Evolutionary conservation across 306 rosid genomes (phyloP).

Genomic region (Cyclanthera cordifolia): DNA sequence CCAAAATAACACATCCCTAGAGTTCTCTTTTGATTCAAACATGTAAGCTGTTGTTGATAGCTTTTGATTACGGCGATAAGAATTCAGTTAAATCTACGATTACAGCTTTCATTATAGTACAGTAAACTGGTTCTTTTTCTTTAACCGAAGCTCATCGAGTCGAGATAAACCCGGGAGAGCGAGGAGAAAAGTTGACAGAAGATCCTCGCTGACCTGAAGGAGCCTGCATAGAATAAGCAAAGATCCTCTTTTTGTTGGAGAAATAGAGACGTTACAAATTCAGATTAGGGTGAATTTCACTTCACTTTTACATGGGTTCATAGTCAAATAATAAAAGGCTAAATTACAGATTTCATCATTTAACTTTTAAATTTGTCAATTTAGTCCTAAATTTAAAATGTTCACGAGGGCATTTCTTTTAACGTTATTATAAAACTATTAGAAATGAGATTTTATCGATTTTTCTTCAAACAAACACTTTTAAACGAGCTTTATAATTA

Average conservation of each 20-base stretch:
- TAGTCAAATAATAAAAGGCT: background rate
- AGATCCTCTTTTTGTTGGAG: background rate
- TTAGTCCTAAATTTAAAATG: no score
- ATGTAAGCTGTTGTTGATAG: background rate
- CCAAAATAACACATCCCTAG: no score
- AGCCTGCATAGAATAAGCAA: background rate
- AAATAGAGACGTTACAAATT: background rate
- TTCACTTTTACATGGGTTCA: background rate
- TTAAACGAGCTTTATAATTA: no score
- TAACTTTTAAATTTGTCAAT: no score
- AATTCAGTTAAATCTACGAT: background rate
- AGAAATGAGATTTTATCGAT: no score
- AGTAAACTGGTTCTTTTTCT: background rate
- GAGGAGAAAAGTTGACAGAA: background rate
- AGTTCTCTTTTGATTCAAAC: background rate
- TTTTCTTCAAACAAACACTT: no score
- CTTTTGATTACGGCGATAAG: background rate
- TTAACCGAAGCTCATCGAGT: background rate
- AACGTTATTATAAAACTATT: no score
- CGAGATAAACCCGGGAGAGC: background rate
- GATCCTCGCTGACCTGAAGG: background rate
- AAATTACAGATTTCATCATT: no score
- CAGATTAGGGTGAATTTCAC: background rate
- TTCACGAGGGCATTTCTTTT: no score
- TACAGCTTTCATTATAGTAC: background rate